phyloP scores from a whole-genome alignment of 2,329 filamentous ascomycete species.

The Blastomyces emzantsi region DNA sequence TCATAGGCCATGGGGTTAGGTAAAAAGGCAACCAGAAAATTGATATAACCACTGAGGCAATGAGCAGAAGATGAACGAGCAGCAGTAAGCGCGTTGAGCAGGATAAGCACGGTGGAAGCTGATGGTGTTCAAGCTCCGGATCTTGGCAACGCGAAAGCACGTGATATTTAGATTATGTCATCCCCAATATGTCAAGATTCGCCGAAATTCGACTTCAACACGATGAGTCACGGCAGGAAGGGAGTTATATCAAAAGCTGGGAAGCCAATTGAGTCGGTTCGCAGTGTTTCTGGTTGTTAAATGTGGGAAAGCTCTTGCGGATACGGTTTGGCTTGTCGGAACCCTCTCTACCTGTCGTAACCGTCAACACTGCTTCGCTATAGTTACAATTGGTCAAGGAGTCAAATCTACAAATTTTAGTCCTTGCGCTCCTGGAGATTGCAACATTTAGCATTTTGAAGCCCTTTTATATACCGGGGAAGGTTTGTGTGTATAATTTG shows the following conservation, averaged over 20 bases:
- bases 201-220: neutral
- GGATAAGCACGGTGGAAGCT: neutral
- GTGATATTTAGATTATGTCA: neutral
- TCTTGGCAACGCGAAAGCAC: constrained; percentile 10
- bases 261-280: neutral
- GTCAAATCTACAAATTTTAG: neutral
- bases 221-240: neutral
- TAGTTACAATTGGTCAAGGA: neutral
- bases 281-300: neutral
- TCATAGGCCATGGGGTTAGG: neutral
- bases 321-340: neutral
- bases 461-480: neutral
- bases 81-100: neutral
- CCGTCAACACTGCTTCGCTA: neutral
- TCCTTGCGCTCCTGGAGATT: neutral
- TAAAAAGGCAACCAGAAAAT: neutral
- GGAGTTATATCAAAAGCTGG: neutral
- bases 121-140: neutral
- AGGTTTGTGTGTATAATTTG: neutral
- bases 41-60: neutral
- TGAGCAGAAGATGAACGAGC: neutral
- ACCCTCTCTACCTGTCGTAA: neutral
- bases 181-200: too few relatives aligned
- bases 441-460: neutral
- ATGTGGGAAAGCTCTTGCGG: neutral